Conservation (phyloP, 441 rosid species). For the Arabidopsis hybrid region DNA sequence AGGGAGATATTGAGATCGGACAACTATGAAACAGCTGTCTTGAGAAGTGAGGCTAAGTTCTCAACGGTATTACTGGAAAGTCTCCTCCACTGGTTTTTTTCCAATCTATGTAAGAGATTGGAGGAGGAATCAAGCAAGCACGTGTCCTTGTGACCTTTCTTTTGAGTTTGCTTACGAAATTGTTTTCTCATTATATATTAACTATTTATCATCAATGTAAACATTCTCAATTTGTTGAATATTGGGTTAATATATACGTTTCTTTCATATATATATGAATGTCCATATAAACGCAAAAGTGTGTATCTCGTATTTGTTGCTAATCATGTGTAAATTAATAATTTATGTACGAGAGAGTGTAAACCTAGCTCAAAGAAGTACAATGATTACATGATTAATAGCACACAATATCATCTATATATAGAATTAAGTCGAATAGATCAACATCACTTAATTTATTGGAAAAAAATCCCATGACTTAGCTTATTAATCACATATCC, state of each 20-base stretch:
- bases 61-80: constrained; percentile 40
- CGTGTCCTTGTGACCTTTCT: constrained; percentile 19
- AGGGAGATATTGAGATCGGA: constrained; percentile 59
- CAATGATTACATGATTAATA: not conserved
- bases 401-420: not conserved
- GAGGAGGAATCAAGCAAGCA: constrained; percentile 43
- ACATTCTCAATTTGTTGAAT: too few species aligned
- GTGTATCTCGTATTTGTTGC: not conserved
- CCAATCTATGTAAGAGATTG: constrained; percentile 25
- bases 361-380: not conserved
- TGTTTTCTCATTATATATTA: constrained; percentile 1
- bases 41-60: constrained; percentile 45
- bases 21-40: constrained; percentile 81
- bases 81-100: constrained; percentile 38
- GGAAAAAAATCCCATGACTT: not conserved
- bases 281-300: not conserved
- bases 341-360: not conserved
- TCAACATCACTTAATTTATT: not conserved
- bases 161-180: constrained; percentile 7
- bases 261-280: not conserved
- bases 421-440: constrained; percentile 1
- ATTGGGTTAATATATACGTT: not conserved
- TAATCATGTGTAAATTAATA: not conserved
- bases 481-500: not conserved
- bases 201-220: not conserved